Base-by-base conservation (phyloP, 257 asterid genomes). In the Plantago major region DNA sequence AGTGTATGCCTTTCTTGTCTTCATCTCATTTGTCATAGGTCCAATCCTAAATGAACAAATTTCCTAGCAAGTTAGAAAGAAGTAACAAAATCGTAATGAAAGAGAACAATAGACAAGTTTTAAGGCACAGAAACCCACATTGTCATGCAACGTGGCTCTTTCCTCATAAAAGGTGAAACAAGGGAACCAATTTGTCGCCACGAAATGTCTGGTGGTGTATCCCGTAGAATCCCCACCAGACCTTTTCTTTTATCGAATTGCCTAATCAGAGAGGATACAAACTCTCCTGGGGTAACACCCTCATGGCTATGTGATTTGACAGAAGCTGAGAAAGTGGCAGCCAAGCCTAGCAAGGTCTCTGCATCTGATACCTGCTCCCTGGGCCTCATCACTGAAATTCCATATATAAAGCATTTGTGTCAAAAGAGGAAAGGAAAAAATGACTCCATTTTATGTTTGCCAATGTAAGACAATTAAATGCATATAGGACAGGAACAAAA, bases 341-440 rank as follows among this genome's bases (percentile, higher is more conserved):
- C 70, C 50, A 85, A 68, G 6, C 72, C 83, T 7, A 80, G 58
- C 58, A 85, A 50, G 30, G 88, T 72, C 73, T 80, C 85, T 46
- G 89, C 94, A 68, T 85, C 94, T 2, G 81, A 83, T 9, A 82
- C 84, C 47, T 85, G 94, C 64, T 85, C 89, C 26, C 89, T 73
- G 2, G 87, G 89, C 72, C 63, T 78, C 14, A 46, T 62, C 3
- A 82, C 94, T 85, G 76, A 13, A 76, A 45, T 62, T 15, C 49
- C 51, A 42, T 5, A 6, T 16, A 52, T 11, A 0, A 46, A 46
- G n/a, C 60, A 50, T 38, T 14, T 4, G 15, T 38, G n/a, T 16
- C 38, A 14, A 9, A 37, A 52, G 40, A 33, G 7, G 40, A 33
- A 2, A 7, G 40, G 7, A 33, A 4, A 33, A 33, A 33, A 33